These are phyloP conservation scores for Ceratobasidium sp. DNA, from an alignment of 1,284 basidiomycete species.

Conservation along the genomic window DNA sequence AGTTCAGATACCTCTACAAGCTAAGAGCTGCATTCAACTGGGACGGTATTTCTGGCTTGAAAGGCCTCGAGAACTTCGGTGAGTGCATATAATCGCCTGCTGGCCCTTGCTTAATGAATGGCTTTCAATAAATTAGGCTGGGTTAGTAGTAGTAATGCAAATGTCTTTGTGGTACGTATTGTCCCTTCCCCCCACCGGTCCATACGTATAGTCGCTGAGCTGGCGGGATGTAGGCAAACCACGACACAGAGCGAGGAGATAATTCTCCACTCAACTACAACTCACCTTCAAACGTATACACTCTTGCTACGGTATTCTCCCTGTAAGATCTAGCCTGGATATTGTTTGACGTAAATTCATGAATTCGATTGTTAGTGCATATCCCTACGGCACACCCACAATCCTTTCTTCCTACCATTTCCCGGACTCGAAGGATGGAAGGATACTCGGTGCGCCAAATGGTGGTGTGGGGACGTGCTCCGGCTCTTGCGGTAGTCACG, in stretches of 20 bases:
- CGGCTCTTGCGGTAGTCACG: slow-evolving; percentile 38
- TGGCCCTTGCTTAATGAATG: neutral
- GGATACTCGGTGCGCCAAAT: slow-evolving; percentile 43
- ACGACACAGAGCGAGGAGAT: slow-evolving; percentile 75
- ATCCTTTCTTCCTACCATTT: slow-evolving; percentile 44
- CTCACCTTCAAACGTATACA: slow-evolving; percentile 70
- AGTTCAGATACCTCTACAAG: slow-evolving; percentile 65
- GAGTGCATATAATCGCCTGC: neutral
- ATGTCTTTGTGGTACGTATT: slow-evolving; percentile 62
- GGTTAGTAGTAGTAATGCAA: slow-evolving; percentile 61
- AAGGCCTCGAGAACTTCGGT: slow-evolving; percentile 62
- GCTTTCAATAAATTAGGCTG: slow-evolving; percentile 55
- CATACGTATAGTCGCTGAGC: neutral
- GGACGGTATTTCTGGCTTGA: slow-evolving; percentile 60
- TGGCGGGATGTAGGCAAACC: slow-evolving; percentile 55
- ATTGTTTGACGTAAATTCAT: neutral
- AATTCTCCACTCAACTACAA: slow-evolving; percentile 63
- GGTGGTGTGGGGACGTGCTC: slow-evolving; percentile 41
- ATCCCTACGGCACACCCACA: slow-evolving; percentile 43
- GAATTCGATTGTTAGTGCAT: slow-evolving; percentile 15
- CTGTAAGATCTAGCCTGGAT: slow-evolving; percentile 49
- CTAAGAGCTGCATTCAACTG: slow-evolving; percentile 61
- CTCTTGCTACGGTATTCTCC: slow-evolving; percentile 67
- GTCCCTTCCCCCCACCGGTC: neutral
- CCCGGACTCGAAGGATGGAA: slow-evolving; percentile 37